These are phyloP conservation scores for Myxozyma nipponensis DNA, from an alignment of 805 yeast genomes.

Conservation along the genomic window DNA sequence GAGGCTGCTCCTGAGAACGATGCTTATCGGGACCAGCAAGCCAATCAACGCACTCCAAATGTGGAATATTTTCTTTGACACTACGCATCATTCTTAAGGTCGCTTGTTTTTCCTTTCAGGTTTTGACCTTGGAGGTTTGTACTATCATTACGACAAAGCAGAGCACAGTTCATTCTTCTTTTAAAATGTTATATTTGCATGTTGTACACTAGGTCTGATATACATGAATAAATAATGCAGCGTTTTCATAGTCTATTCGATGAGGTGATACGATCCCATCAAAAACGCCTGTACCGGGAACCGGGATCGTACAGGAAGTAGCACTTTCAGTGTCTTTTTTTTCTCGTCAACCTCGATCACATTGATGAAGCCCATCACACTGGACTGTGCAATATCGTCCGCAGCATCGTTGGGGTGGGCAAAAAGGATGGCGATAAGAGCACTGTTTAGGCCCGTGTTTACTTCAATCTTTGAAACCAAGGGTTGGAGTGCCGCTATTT, in stretches of 20 bases:
- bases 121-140: no score
- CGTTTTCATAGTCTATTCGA: constrained; percentile 50
- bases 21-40: constrained; percentile 38
- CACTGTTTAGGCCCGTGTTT: constrained; percentile 56
- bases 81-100: no score
- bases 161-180: neutral
- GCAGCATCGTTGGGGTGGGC: constrained; percentile 48
- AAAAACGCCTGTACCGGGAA: constrained; percentile 72
- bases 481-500: constrained; percentile 29
- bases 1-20: constrained; percentile 96
- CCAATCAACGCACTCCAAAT: constrained; percentile 15
- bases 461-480: constrained; percentile 39
- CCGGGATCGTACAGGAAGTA: constrained; percentile 84
- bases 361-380: constrained; percentile 76
- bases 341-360: constrained; percentile 71
- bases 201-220: neutral
- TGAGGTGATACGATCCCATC: constrained; percentile 74
- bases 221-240: neutral
- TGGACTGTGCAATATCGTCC: constrained; percentile 49
- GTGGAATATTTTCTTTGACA: constrained; percentile 25
- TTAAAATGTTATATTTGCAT: neutral
- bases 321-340: constrained; percentile 60
- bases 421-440: constrained; percentile 63
- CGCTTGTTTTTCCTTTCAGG: no score
- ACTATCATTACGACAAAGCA: no score